Evolutionary conservation across 805 yeast genomes (phyloP).

Genomic region (Metschnikowia anglica): DNA sequence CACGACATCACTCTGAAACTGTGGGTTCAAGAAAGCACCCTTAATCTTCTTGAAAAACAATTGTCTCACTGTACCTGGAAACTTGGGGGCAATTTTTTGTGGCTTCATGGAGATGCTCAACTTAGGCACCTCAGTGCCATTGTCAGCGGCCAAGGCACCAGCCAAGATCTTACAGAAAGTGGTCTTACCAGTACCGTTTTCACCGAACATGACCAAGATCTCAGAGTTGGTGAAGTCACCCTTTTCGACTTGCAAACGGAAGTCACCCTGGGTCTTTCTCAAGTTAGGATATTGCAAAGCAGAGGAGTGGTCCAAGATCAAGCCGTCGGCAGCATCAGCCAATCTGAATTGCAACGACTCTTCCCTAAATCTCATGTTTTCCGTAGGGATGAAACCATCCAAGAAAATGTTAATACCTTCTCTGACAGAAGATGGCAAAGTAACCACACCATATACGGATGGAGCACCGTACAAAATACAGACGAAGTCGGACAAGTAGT

Average conservation of each 20-base stretch:
- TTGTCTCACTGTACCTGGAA: constrained; percentile 98
- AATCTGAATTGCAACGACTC: constrained; percentile 93
- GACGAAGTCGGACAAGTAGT: constrained; percentile 93
- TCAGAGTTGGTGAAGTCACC: constrained; percentile 97
- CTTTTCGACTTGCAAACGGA: constrained; percentile 72
- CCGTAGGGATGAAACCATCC: constrained; percentile 97
- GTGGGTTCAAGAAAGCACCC: constrained; percentile 91
- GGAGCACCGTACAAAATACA: constrained; percentile 98
- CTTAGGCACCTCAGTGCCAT: constrained; percentile 75
- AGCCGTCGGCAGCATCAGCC: constrained; percentile 81
- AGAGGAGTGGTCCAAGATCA: constrained; percentile 74
- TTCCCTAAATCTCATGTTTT: constrained; percentile 93
- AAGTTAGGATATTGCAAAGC: constrained; percentile 75
- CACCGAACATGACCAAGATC: constrained; percentile 99
- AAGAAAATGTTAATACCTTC: constrained; percentile 98
- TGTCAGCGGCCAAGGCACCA: constrained; percentile 88
- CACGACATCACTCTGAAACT: constrained; percentile 96
- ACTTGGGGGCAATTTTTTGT: constrained; percentile 97
- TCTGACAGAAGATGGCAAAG: constrained; percentile 93
- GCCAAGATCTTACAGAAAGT: constrained; percentile 95
- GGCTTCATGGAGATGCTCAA: constrained; percentile 97
- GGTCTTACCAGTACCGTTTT: constrained; percentile 99
- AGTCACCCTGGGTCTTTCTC: constrained; percentile 94
- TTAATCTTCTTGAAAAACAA: constrained; percentile 94
- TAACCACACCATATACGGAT: constrained; percentile 97